Base-by-base conservation (phyloP, 1,284 basidiomycete species). In the Earliella scabrosa region DNA sequence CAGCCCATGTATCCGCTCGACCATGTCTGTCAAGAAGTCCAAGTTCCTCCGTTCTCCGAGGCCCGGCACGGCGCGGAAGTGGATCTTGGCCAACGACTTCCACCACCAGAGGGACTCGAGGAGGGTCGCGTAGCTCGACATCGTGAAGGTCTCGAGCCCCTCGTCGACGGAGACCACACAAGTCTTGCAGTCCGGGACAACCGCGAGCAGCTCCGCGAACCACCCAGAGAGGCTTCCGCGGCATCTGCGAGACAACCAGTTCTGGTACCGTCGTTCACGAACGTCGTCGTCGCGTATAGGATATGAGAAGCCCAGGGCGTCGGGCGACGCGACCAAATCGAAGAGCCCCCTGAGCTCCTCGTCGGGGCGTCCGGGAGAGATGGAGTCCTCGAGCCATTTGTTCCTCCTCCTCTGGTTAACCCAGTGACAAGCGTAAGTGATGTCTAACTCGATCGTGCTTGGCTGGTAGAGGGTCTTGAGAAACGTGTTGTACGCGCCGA, bases 41-140 rank as follows among this genome's bases (percentile, higher is more conserved):
- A 41, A 13, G 21, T 24, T 14, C 2, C 4, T 2, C 10, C 34
- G 13, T 16, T 10, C n/a, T 16, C 9, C 36, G 8, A 18, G 36
- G 18, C 36, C 36, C 11, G 44, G 48, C 32, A 44, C 32, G 44
- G 34, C 45, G 39, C 24, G 26, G 31, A 40, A 29, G 31, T 29
- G 20, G 32, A 58, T 27, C 20, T 10, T 11, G 16, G n/a, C 29
- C 23, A 58, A 48, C 23, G 52, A 47, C 20, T 5, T 16, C 56
- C 56, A 58, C 56, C 56, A 58, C 44, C 44, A 51, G 24, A 58
- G 26, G 14, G 38, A 40, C 44, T 58, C 56, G 21, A 54, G 52
- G 27, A 58, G 24, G 16, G 20, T 23, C 43, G 43, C 23, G 51
- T 53, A 54, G 23, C 43, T 11, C 18, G 16, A 5, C 16, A 24